phyloP scores from a whole-genome alignment of 164 flowering plant species.

The Brasenia schreberi region DNA sequence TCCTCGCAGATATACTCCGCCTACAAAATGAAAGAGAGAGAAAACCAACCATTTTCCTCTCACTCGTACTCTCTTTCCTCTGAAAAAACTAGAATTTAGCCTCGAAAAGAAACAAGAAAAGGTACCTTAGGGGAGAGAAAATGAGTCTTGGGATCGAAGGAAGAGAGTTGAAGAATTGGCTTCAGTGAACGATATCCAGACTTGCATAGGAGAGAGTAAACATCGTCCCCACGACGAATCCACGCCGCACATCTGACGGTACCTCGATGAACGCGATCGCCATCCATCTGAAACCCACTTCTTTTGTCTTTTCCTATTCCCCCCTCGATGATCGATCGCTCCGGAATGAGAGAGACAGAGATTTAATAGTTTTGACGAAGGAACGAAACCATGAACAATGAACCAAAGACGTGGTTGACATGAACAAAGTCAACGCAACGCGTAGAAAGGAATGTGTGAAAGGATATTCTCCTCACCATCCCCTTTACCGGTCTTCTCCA shows the following conservation, averaged over 20 bases:
- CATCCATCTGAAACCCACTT: slow-evolving; percentile 19
- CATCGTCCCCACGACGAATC: slow-evolving; percentile 75
- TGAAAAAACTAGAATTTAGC: background rate
- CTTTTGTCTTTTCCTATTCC: background rate
- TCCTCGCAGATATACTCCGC: slow-evolving; percentile 42
- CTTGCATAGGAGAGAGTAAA: slow-evolving; percentile 43
- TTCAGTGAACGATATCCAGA: slow-evolving; percentile 23
- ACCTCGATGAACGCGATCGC: slow-evolving; percentile 21
- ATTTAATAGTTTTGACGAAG: background rate
- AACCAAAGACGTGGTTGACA: slow-evolving; percentile 1
- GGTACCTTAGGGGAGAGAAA: slow-evolving; percentile 76
- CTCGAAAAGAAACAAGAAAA: slow-evolving; percentile 1
- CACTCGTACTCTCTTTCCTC: background rate
- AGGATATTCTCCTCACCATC: background rate
- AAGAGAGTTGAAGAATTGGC: slow-evolving; percentile 52
- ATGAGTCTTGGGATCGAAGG: slow-evolving; percentile 42
- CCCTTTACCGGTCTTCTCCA: no score
- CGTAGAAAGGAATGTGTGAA: background rate
- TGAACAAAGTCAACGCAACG: background rate
- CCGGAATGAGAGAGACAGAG: background rate
- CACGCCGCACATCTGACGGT: slow-evolving; percentile 62
- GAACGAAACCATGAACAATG: background rate
- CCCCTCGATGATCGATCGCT: background rate
- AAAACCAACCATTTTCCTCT: background rate
- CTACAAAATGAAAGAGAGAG: slow-evolving; percentile 18